A percentile compares a stretch with the other conserved stretches of the same genome.
Conservation (phyloP, 805 yeast species). For the Priceomyces haplophilus region DNA sequence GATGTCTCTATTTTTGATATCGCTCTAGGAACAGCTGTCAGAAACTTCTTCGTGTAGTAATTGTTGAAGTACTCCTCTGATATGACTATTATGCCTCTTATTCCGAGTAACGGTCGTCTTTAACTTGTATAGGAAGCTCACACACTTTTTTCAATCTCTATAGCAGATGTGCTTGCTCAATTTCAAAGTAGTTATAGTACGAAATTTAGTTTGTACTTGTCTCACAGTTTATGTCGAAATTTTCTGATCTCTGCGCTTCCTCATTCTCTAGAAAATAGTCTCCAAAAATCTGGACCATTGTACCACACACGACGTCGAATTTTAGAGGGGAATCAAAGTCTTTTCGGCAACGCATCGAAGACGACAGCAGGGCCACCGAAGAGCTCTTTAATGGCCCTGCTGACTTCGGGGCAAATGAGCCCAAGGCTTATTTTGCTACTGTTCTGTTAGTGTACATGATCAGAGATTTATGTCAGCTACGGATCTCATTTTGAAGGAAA, state of each 20-base stretch:
- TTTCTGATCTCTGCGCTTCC: conserved; percentile 5
- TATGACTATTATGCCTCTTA: background rate
- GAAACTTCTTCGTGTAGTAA: background rate
- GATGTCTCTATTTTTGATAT: background rate
- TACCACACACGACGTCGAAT: conserved; percentile 2
- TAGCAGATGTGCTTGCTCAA: background rate
- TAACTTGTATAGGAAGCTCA: background rate
- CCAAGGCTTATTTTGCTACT: too few species aligned
- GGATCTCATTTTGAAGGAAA: too few species aligned
- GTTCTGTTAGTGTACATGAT: too few species aligned
- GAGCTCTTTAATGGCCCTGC: too few species aligned
- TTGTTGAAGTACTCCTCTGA: background rate
- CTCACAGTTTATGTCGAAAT: conserved; percentile 1
- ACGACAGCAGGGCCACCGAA: too few species aligned
- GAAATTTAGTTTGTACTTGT: background rate
- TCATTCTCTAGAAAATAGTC: background rate
- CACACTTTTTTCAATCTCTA: background rate
- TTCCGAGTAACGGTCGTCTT: background rate
- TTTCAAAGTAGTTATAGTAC: too few species aligned
- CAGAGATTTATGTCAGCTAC: too few species aligned
- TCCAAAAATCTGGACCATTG: background rate
- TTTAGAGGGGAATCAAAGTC: conserved; percentile 2
- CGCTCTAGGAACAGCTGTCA: background rate
- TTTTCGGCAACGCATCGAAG: background rate
- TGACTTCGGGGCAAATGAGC: too few species aligned